Base-by-base conservation (phyloP, 2,329 filamentous ascomycete species). In the Rutstroemia sp. region DNA sequence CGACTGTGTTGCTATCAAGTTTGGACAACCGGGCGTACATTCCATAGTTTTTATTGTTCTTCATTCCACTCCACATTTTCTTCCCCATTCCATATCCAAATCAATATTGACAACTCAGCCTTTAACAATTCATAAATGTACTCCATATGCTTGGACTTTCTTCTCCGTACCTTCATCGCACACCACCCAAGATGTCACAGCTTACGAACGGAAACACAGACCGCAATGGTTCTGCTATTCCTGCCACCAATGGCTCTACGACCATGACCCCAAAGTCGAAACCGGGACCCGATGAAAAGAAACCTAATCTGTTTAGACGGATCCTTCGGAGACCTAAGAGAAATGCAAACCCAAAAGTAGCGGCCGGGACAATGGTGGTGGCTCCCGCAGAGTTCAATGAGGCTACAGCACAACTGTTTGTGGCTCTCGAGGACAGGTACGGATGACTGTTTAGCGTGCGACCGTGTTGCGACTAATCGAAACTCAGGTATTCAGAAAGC, bases 21-120 rank as follows among this genome's bases (percentile, higher is more conserved):
- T 19, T 41, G 34, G 30, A 54, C 39, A 48, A 30, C 23, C 7
- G 25, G 25, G 25, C 23, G 23, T n/a, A 8, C 17, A 54, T n/a
- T 54, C 38, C 51, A 21, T 41, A 41, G 37, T 41, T 27, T 25
- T 27, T 27, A 27, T 38, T 21, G 45, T 41, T 44, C 52, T 41
- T 44, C 52, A 49, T 55, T 49, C 45, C 52, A 50, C 37, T 42
- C 52, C 37, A 42, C 52, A 50, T 55, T 50, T 55, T 17, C 23
- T 17, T 23, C 21, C 5, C 12, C 45, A 50, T 55, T 49, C 45
- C 34, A 49, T 34, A 2, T 12, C 8, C 6, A 50, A 42, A 49
- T n/a, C 25, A 55, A 50, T 42, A 55, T 50, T 55, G 37, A 55
- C 25, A 41, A 17, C 2, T n/a, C n/a, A 14, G 41, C n/a, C 2